Conservation (phyloP, 176 grass and related monocot genomes). For the Juncus inflexus region DNA sequence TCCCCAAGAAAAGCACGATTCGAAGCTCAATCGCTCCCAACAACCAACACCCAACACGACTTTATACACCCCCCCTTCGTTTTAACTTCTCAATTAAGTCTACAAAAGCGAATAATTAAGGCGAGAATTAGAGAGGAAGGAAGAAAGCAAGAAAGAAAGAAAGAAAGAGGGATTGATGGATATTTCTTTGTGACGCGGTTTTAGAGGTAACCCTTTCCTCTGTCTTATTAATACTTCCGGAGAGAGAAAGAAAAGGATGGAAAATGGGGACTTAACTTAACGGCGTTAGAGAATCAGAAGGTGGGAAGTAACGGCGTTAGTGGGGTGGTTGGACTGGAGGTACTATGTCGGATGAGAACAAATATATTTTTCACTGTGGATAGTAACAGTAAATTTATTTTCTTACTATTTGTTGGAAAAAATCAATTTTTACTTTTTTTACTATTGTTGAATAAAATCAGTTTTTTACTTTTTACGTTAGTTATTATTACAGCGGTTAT, state of each 20-base stretch:
- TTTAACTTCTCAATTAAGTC: constrained; percentile 2
- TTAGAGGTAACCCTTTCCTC: constrained; percentile 6
- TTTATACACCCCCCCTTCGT: neutral
- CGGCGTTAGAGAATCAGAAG: constrained; percentile 1
- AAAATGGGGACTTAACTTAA: neutral
- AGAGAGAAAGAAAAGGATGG: neutral
- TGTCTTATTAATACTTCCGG: constrained; percentile 2
- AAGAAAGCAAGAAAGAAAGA: neutral
- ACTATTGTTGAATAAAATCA: neutral
- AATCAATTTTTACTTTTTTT: too few relatives aligned
- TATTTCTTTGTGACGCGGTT: constrained; percentile 13
- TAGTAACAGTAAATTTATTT: too few relatives aligned
- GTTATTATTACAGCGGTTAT: constrained; percentile 4
- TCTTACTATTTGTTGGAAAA: too few relatives aligned
- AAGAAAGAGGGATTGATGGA: neutral
- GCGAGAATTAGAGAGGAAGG: too few relatives aligned
- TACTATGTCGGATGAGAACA: neutral
- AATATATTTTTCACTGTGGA: neutral
- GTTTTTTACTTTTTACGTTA: neutral
- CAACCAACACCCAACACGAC: neutral
- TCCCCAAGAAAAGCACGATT: neutral
- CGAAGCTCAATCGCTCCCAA: neutral
- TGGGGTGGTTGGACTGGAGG: neutral
- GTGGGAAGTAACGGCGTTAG: too few relatives aligned
- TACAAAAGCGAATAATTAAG: too few relatives aligned